Percentiles rank a stretch among this genome's conserved stretches.
Evolutionary conservation across 495 filamentous ascomycete species (phyloP).

Genomic region (Neurospora sp.): DNA sequence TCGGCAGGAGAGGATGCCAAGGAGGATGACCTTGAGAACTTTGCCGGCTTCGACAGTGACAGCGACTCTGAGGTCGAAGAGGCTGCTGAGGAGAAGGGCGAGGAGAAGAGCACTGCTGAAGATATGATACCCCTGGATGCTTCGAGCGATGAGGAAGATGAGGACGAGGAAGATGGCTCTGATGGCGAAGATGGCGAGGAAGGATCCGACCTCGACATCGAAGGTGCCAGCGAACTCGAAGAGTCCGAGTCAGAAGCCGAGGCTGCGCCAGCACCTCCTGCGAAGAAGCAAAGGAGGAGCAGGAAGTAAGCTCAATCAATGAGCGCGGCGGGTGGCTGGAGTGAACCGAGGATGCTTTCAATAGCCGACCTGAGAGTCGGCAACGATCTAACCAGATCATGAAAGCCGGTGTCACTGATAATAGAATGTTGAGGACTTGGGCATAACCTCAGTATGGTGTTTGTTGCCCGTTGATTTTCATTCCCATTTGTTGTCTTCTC

Average conservation of each 20-base stretch:
- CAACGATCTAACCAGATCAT: background rate
- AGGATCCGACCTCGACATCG: conserved; percentile 14
- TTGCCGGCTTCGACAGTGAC: conserved; percentile 45
- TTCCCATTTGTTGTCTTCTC: background rate
- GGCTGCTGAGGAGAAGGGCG: conserved; percentile 23
- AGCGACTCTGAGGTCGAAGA: conserved; percentile 32
- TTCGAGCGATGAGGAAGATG: conserved; percentile 39
- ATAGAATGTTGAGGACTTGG: background rate
- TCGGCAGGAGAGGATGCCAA: conserved; percentile 14
- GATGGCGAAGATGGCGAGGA: conserved; percentile 18
- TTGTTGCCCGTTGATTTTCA: background rate
- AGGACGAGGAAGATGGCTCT: conserved; percentile 24
- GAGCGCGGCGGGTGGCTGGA: background rate
- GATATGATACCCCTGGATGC: conserved; percentile 45
- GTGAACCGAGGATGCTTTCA: background rate
- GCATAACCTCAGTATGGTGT: background rate
- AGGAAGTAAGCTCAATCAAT: conserved; percentile 5
- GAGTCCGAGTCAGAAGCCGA: conserved; percentile 13
- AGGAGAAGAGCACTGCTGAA: conserved; percentile 25
- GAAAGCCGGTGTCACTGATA: background rate
- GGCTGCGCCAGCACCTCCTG: conserved; percentile 10
- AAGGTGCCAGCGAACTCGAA: conserved; percentile 15
- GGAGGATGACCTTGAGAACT: conserved; percentile 17
- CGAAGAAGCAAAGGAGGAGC: conserved; percentile 16
- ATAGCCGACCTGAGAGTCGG: background rate